Evolutionary conservation across 2,329 filamentous ascomycete species (phyloP), one percentile per base, ranked within the genome.

Genomic region (Fusarium illudens): DNA sequence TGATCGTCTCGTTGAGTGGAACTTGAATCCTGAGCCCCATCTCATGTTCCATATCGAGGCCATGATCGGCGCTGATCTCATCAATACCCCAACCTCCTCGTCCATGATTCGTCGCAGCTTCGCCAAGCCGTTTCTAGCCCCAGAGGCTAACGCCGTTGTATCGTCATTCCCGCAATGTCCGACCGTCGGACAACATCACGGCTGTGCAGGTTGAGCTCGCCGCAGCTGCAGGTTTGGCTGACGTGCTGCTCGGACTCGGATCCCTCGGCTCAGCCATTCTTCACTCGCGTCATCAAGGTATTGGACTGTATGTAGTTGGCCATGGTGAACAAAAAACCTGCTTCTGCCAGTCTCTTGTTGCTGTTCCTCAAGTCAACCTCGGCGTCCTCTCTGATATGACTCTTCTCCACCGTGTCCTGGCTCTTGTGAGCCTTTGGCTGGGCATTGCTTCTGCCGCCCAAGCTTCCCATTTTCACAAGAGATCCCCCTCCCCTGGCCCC

Each of bases 391-490:
- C 9, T 9, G 25, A 27, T 6, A 73, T 73, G 71, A 37, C 62
- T 22, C 12, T 71, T 22, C 7, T 71, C 15, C 39, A 56, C 37
- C 68, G 29, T 25, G 22, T 46, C 0, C n/a, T 73, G 39, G 57
- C 56, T 52, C 30, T 73, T 3, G 25, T 61, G 39, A 65, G 60
- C 13, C 60, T 72, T 13, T 72, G 65, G 54, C 12, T 73, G 2
- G 62, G 71, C n/a, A 13, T 73, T 2, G 25, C 22, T 1, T 27
- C 58, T 12, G 44, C 57, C 6, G 15, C 25, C 2, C 46, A 57
- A 11, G 17, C 42, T 12, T 27, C 59, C 8, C 64, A 66, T 1
- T 15, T 68, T 12, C 33, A 67, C 22, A 53, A 52, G 6, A 44
- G 56, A 12, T 36, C 55, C 30, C 11, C 53, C 8, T 60, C 68